Evolutionary conservation across 331 rosid species (phyloP).

Genomic region (Quercus tomentella): DNA sequence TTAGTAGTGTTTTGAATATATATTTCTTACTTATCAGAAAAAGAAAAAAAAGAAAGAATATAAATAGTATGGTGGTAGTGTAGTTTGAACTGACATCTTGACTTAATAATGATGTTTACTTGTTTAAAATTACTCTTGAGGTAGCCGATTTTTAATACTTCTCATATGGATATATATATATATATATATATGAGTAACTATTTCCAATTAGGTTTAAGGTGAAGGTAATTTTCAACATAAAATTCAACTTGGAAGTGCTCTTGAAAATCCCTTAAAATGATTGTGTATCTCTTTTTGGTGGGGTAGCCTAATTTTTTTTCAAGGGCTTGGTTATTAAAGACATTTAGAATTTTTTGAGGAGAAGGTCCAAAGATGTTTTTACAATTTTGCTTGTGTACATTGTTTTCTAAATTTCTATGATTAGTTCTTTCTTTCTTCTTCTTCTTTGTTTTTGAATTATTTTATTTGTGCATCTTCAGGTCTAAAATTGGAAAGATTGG

Average conservation of each 20-base stretch:
- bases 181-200: not conserved
- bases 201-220: not conserved
- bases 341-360: not conserved
- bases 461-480: conserved; percentile 28
- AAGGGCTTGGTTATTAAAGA: not conserved
- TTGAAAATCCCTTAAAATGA: not conserved
- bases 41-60: no score
- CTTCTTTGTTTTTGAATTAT: not conserved
- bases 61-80: not conserved
- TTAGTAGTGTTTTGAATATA: no score
- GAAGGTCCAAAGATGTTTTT: not conserved
- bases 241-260: no score
- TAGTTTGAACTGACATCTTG: not conserved
- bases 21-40: not conserved
- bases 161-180: not conserved
- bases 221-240: no score
- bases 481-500: conserved; percentile 53
- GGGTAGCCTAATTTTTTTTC: not conserved
- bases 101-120: not conserved
- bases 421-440: not conserved
- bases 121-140: not conserved
- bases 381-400: not conserved
- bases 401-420: not conserved
- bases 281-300: not conserved
- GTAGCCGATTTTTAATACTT: not conserved